phyloP scores from a whole-genome alignment of 441 rosid species.

The Bruguiera hainesii region DNA sequence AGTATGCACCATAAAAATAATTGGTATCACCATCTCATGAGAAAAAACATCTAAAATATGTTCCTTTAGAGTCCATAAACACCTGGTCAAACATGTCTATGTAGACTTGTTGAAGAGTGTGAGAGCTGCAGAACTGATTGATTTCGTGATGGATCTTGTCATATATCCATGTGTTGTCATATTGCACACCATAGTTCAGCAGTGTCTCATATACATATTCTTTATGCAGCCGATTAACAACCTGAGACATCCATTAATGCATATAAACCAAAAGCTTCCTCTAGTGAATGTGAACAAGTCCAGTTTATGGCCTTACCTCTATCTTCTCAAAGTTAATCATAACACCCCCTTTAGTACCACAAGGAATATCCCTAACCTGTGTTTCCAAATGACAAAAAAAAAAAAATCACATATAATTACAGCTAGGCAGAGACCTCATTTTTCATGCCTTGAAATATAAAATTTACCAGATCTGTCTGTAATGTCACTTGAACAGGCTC shows the following conservation, averaged over 20 bases:
- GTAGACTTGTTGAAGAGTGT: conserved; percentile 88
- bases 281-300: background rate
- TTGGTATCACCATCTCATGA: background rate
- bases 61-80: conserved; percentile 12
- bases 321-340: conserved; percentile 91
- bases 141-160: conserved; percentile 98
- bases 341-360: conserved; percentile 97
- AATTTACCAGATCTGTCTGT: conserved; percentile 73
- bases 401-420: background rate
- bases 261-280: background rate
- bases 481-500: conserved; percentile 97
- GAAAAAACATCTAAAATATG: background rate
- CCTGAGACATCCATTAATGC: conserved; percentile 37
- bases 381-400: conserved; percentile 5
- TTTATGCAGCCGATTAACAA: conserved; percentile 76
- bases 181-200: conserved; percentile 77
- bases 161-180: conserved; percentile 92
- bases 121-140: conserved; percentile 96
- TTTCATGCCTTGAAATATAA: conserved; percentile 4
- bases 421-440: conserved; percentile 14
- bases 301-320: conserved; percentile 42
- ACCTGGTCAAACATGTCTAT: conserved; percentile 97
- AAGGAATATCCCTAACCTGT: conserved; percentile 91
- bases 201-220: conserved; percentile 77
- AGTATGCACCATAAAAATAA: background rate